Conservation (phyloP, 2,329 filamentous ascomycete species). For the Pestalotiopsis fici region DNA sequence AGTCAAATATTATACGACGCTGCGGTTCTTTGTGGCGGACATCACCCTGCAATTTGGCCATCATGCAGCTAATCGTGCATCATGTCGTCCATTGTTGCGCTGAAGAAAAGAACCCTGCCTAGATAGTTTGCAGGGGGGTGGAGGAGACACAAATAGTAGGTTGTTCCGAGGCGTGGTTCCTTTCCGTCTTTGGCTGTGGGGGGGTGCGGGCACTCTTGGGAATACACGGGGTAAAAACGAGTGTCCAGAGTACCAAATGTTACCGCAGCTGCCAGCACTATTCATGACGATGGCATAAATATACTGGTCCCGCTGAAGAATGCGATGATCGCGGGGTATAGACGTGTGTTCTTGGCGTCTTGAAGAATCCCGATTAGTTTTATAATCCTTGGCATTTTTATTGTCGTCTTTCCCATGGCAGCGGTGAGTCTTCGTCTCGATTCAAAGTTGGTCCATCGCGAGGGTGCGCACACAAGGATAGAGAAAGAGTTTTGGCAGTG, state of each 20-base stretch:
- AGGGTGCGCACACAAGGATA: background rate
- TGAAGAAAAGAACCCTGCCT: background rate
- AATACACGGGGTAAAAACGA: background rate
- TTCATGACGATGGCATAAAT: no score
- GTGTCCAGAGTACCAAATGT: no score
- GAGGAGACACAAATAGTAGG: background rate
- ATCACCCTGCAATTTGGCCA: background rate
- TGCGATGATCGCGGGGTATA: no score
- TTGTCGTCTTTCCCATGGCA: background rate
- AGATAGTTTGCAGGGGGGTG: background rate
- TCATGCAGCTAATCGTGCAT: background rate
- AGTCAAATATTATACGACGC: no score
- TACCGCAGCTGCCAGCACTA: no score
- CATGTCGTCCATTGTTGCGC: background rate
- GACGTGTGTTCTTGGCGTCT: no score
- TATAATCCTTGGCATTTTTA: background rate
- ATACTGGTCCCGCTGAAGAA: no score
- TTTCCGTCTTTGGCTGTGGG: background rate
- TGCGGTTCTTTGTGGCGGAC: background rate
- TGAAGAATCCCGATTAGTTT: background rate
- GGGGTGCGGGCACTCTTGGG: background rate
- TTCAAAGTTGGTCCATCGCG: no score
- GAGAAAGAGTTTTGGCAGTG: background rate
- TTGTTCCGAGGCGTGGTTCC: background rate
- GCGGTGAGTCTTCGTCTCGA: background rate